A percentile compares a stretch with the other conserved stretches of the same genome.
Evolutionary conservation across 352 stramenopile species (phyloP).

Genomic region (Phytophthora capsici): DNA sequence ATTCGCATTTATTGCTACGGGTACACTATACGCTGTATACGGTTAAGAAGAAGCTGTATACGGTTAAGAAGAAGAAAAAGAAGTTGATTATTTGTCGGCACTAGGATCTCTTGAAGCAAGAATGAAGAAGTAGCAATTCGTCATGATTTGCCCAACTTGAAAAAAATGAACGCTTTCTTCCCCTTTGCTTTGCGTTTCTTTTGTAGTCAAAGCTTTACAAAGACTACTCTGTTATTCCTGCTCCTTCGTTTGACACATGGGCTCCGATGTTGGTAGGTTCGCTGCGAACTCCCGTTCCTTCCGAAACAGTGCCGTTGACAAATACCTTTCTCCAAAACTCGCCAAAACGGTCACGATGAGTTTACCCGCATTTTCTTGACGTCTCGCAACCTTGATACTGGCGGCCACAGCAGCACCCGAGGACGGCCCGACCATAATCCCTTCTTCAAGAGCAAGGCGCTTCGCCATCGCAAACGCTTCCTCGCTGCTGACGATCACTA

Average conservation of each 20-base stretch:
- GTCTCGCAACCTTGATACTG: slow-evolving; percentile 75
- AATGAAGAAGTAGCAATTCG: too few relatives aligned
- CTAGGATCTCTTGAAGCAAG: too few relatives aligned
- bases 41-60: too few relatives aligned
- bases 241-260: not conserved
- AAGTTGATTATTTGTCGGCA: too few relatives aligned
- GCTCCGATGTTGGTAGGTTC: slow-evolving; percentile 33
- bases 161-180: too few relatives aligned
- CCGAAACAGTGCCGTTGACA: slow-evolving; percentile 81
- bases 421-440: slow-evolving; percentile 85
- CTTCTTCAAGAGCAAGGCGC: slow-evolving; percentile 81
- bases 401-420: slow-evolving; percentile 84
- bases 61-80: too few relatives aligned
- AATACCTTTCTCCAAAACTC: slow-evolving; percentile 89
- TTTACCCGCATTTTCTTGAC: slow-evolving; percentile 85
- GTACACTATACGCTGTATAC: too few relatives aligned
- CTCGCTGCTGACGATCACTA: slow-evolving; percentile 82
- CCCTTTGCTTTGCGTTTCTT: too few relatives aligned
- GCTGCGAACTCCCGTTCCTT: slow-evolving; percentile 74
- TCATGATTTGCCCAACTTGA: too few relatives aligned
- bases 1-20: too few relatives aligned
- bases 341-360: slow-evolving; percentile 90
- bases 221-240: not conserved
- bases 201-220: too few relatives aligned
- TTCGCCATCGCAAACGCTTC: slow-evolving; percentile 87